A percentile compares a stretch with the other conserved stretches of the same genome.
These are phyloP conservation scores for Salix brachista DNA, from an alignment of 345 rosid genomes.

Conservation along the genomic window DNA sequence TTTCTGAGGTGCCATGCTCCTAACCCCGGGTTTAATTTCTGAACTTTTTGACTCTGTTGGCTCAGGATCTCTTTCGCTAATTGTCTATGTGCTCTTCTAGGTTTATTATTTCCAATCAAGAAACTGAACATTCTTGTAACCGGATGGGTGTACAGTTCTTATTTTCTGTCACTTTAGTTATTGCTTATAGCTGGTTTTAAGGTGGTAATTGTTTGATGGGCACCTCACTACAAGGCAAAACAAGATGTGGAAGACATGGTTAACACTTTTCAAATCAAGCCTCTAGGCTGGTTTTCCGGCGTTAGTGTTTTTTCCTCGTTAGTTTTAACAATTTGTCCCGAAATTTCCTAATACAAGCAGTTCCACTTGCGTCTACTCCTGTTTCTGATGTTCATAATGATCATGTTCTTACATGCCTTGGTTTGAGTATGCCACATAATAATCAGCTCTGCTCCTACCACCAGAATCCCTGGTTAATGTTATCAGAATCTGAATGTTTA, in stretches of 20 bases:
- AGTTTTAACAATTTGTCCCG: background rate
- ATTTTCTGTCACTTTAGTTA: conserved; percentile 16
- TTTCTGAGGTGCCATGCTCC: conserved; percentile 29
- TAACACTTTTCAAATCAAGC: background rate
- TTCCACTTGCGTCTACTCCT: background rate
- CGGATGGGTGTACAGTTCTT: conserved; percentile 34
- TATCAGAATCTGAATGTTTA: background rate
- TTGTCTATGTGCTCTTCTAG: conserved; percentile 41
- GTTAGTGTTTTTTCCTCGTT: background rate
- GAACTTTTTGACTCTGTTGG: conserved; percentile 22
- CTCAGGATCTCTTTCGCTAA: conserved; percentile 39
- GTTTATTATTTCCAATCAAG: conserved; percentile 34
- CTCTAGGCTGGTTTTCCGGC: background rate
- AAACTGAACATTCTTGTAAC: conserved; percentile 35
- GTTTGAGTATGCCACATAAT: background rate
- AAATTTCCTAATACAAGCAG: background rate
- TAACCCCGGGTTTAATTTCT: conserved; percentile 35
- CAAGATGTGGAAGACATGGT: background rate
- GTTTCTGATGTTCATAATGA: background rate
- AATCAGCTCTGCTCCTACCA: background rate
- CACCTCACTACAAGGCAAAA: conserved; percentile 22
- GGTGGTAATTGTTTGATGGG: conserved; percentile 19
- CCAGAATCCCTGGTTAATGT: background rate
- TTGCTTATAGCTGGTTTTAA: background rate
- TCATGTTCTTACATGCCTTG: background rate